A percentile compares a stretch with the other conserved stretches of the same genome.
Conservation (phyloP, 495 filamentous ascomycete genomes). For the Penicillium antarcticum region DNA sequence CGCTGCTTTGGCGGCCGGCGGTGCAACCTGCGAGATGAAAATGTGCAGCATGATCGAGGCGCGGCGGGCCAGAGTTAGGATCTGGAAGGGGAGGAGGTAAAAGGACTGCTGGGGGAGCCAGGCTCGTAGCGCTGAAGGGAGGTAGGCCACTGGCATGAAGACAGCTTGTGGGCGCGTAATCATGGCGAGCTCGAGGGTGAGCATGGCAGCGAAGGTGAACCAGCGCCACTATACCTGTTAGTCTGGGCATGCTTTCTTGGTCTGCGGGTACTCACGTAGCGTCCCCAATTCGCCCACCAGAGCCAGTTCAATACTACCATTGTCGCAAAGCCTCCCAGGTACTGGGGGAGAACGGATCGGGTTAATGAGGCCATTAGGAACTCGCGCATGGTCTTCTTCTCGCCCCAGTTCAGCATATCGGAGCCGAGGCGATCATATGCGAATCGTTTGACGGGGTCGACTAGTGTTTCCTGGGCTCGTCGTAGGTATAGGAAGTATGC, state of each 20-base stretch:
- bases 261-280: slow-evolving; percentile 44
- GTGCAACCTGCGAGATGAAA: slow-evolving; percentile 76
- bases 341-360: slow-evolving; percentile 55
- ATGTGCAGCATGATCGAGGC: slow-evolving; percentile 79
- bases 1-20: slow-evolving; percentile 11
- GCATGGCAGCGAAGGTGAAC: slow-evolving; percentile 63
- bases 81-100: slow-evolving; percentile 86
- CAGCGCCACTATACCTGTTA: slow-evolving; percentile 69
- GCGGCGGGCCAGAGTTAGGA: slow-evolving; percentile 72
- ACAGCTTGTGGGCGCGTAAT: slow-evolving; percentile 60
- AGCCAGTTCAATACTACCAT: slow-evolving; percentile 68
- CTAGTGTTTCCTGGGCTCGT: slow-evolving; percentile 77
- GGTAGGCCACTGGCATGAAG: slow-evolving; percentile 32
- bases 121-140: slow-evolving; percentile 39
- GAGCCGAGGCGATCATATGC: slow-evolving; percentile 93
- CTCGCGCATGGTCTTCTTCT: slow-evolving; percentile 69
- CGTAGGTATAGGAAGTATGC: slow-evolving; percentile 78
- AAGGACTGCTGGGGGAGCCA: slow-evolving; percentile 53
- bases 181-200: slow-evolving; percentile 69
- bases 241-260: not conserved
- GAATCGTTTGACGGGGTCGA: slow-evolving; percentile 75
- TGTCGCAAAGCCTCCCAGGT: slow-evolving; percentile 56
- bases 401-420: slow-evolving; percentile 63
- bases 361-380: slow-evolving; percentile 65
- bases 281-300: slow-evolving; percentile 80